Evolutionary conservation across 129 eudicot genomes (phyloP), one percentile per base, ranked within the genome.

Genomic region (Rutidosis leptorrhynchoides): DNA sequence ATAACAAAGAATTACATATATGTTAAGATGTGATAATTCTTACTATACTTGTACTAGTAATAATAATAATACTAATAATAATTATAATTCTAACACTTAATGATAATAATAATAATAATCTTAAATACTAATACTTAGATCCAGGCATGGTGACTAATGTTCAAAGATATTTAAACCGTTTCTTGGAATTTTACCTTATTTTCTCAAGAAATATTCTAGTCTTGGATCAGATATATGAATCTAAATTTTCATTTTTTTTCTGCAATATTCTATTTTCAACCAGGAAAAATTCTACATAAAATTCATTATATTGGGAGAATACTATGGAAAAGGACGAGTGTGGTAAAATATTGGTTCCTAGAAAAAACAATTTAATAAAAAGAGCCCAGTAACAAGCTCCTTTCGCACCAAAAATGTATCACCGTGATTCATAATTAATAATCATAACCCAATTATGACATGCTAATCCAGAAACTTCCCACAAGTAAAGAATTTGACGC

Each of bases 331-430:
- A 37, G 55, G 32, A 37, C 37, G 29, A 42, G 30, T 45, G 43
- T 64, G 24, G 14, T 26, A 65, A 40, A 16, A 9, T 53, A 53
- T 65, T n/a, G 29, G 70, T 42, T 65, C 23, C 35, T 63, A 4
- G 54, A 43, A 22, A 23, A 6, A 42, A 63, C 7, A 20, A 35
- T 9, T 4, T 40, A 64, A 17, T 48, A 42, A 42, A 64, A 42
- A 8, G 12, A 32, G 57, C 57, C 69, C 43, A 16, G 9, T 8
- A 64, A 25, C 69, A 65, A 27, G 30, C 16, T 9, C 4, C 11
- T 26, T 40, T 65, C 46, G 20, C n/a, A 45, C 22, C 3, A 43
- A 26, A 42, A 43, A 46, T 33, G 26, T 10, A 25, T 24, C 14
- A 7, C 23, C 40, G n/a, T 40, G 9, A 20, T 37, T 27, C 54